These are phyloP conservation scores for Lactarius deliciosus DNA, from an alignment of 768 basidiomycete species.

Conservation along the genomic window DNA sequence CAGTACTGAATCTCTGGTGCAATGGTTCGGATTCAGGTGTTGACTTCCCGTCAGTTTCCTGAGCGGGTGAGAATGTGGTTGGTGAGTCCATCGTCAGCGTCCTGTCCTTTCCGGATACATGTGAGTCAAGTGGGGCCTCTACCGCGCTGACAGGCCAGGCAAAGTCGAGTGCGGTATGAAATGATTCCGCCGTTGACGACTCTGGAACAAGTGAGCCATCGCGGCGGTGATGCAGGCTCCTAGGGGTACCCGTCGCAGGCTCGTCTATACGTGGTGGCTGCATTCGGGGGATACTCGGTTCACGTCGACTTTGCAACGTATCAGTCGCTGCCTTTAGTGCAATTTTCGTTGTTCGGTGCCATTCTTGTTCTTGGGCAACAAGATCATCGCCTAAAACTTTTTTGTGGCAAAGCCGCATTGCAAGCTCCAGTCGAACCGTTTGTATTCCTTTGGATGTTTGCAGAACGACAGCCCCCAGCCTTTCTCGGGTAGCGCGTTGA, in stretches of 20 bases:
- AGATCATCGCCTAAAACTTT: conserved; percentile 74
- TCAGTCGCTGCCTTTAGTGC: conserved; percentile 74
- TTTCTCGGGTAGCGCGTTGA: conserved; percentile 77
- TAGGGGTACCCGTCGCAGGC: conserved; percentile 27
- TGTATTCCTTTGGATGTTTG: conserved; percentile 63
- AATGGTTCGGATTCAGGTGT: conserved; percentile 23
- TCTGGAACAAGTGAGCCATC: conserved; percentile 36
- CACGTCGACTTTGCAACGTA: conserved; percentile 50
- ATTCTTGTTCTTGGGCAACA: conserved; percentile 63
- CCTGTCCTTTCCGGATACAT: neutral
- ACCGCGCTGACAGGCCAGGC: conserved; percentile 32
- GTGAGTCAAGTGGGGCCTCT: conserved; percentile 21
- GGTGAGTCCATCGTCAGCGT: conserved; percentile 2
- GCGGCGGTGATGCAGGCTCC: conserved; percentile 19
- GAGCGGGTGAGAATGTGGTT: conserved; percentile 7
- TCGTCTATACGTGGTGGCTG: conserved; percentile 25
- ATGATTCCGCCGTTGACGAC: conserved; percentile 54
- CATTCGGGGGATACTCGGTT: conserved; percentile 32
- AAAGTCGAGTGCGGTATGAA: conserved; percentile 66
- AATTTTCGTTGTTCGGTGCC: conserved; percentile 63
- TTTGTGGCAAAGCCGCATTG: conserved; percentile 71
- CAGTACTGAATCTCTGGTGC: conserved; percentile 50
- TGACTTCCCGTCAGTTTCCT: neutral
- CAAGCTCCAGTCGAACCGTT: conserved; percentile 67
- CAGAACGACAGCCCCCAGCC: conserved; percentile 61